Base-by-base conservation (phyloP, 2,329 filamentous ascomycete species). In the Fusarium decemcellulare region DNA sequence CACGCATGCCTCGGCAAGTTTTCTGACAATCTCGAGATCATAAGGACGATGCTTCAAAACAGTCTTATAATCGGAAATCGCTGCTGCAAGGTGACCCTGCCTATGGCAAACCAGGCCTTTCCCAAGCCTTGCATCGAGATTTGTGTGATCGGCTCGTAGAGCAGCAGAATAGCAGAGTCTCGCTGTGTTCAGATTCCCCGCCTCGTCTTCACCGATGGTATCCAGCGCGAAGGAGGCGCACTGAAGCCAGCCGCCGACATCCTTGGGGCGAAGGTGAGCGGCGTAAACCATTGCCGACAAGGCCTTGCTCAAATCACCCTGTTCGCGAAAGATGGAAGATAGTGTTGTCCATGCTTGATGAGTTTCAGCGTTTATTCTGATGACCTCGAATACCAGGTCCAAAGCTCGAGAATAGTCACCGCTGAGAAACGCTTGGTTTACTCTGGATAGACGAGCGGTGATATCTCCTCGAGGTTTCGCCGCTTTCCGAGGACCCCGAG, bases 391-490 rank as follows among this genome's bases (percentile, higher is more conserved):
- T 9, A 89, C 86, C 23, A 87, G 81, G 15, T 86, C 84, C 37
- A 89, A 81, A 6, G 92, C 90, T 42, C 85, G 82, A 6, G 88
- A 84, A 67, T 91, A 90, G 18, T 91, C 84, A 29, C 86, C 84
- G 10, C 86, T 83, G 62, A 93, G 84, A 74, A 91, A 94, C 6
- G 90, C 88, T 63, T 90, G 85, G 62, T 90, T 92, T 4, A 93
- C 92, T 74, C 87, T 84, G 48, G 87, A 86, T 51, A 94, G 84
- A 43, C 91, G 84, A 42, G 87, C 83, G 73, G 91, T 93, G 77
- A 94, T 93, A 71, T 94, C 90, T 42, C 86, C 89, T 46, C 90
- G 88, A 15, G 90, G 91, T 76, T 93, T 91, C 9, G 88, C 90
- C 27, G 89, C 86, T 76, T 90, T 89, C 16, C 87, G 82, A 29